Evolutionary conservation across 2,329 filamentous ascomycete species (phyloP).

Genomic region (Cordyceps cateniannulata): DNA sequence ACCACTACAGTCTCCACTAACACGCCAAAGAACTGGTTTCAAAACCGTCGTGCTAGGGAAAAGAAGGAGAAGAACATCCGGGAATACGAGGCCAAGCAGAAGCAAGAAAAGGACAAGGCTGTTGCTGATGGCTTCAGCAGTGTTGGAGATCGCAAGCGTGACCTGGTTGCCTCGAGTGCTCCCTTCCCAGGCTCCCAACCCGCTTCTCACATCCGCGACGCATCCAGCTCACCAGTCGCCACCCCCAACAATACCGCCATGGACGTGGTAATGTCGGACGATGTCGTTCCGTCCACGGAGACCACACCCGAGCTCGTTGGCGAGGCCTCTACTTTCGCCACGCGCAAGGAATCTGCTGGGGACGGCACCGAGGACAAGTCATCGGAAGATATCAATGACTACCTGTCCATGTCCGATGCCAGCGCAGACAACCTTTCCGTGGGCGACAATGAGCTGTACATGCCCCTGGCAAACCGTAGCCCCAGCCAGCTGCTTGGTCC

Average conservation of each 20-base stretch:
- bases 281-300: constrained; percentile 7
- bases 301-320: constrained; percentile 12
- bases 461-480: constrained; percentile 11
- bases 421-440: constrained; percentile 13
- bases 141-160: constrained; percentile 25
- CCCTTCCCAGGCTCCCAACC: constrained; percentile 28
- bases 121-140: constrained; percentile 22
- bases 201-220: constrained; percentile 13
- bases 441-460: constrained; percentile 10
- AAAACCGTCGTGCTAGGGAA: constrained; percentile 58
- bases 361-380: constrained; percentile 14
- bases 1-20: constrained; percentile 22
- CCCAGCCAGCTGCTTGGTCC: constrained; percentile 13
- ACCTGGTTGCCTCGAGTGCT: constrained; percentile 35
- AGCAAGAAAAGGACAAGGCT: constrained; percentile 28
- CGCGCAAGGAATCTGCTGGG: background rate
- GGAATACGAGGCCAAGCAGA: constrained; percentile 33
- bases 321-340: constrained; percentile 5
- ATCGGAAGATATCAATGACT: constrained; percentile 16
- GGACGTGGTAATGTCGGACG: constrained; percentile 2
- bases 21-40: constrained; percentile 58
- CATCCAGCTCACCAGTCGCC: constrained; percentile 4
- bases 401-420: constrained; percentile 14
- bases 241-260: background rate
- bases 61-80: constrained; percentile 55